phyloP scores from a whole-genome alignment of 192 early-diverging fungal species.

The Backusella morwellensis region DNA sequence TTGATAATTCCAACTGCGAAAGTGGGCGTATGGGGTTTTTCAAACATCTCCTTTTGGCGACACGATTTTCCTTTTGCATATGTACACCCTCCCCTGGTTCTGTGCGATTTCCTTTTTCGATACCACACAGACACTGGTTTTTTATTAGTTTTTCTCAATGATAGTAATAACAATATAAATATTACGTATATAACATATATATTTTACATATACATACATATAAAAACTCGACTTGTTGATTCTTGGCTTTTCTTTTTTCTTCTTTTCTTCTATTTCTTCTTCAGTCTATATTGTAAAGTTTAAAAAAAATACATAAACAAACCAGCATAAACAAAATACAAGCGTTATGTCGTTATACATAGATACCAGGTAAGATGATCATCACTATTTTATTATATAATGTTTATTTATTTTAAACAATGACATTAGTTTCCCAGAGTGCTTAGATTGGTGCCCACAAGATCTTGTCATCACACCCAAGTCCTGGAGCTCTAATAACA shows the following conservation, averaged over 20 bases:
- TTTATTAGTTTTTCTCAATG: not conserved
- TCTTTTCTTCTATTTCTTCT: not conserved
- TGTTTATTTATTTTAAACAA: not conserved
- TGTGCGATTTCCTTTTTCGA: not conserved
- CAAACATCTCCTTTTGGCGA: not conserved
- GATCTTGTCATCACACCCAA: not conserved
- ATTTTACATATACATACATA: not conserved
- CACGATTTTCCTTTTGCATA: not conserved
- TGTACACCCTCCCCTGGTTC: not conserved
- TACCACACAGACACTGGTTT: not conserved
- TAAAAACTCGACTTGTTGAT: not conserved
- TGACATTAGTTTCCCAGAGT: not conserved
- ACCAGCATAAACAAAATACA: not conserved
- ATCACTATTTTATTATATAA: not conserved
- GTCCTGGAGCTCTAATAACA: not conserved
- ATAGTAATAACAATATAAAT: not conserved
- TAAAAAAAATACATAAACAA: not conserved
- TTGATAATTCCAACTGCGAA: not conserved
- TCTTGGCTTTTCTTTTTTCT: not conserved
- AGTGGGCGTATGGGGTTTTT: not conserved
- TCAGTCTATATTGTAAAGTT: not conserved
- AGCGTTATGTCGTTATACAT: constrained; percentile 1
- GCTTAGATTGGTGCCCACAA: constrained; percentile 1
- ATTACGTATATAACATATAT: not conserved
- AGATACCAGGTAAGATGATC: not conserved